Evolutionary conservation across 352 stramenopile species (phyloP), one percentile per base, ranked within the genome.

Genomic region (Phytophthora pisi): DNA sequence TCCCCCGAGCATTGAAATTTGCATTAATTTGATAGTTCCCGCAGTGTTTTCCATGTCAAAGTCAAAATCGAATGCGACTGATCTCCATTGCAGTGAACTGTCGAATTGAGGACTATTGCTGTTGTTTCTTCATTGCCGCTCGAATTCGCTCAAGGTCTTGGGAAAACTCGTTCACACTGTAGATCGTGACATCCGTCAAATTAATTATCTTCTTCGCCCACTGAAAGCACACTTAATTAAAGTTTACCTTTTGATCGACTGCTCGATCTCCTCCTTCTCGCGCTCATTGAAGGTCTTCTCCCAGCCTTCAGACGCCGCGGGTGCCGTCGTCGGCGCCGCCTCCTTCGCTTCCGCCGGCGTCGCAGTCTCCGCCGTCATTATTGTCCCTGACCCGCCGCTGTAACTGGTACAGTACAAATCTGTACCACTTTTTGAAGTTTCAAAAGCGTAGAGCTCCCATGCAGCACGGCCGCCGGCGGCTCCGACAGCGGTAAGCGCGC

Each of bases 341-440:
- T n/a, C 13, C 53, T 75, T 75, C 31, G 8, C 47, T 18, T 69
- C 57, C 16, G 68, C 52, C 9, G 2, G 24, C 40, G 26, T 6
- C 15, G 18, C 26, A 28, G 26, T 15, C n/a, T 69, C 45, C 45
- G 54, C 65, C 24, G 42, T 64, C 40, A 51, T 65, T 61, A 28
- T 56, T 53, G 16, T 24, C 23, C n/a, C 23, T 59, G n/a, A 2
- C 23, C 46, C 5, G 5, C 30, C 56, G 40, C 40, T 28, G 36
- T 36, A 57, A 51, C 26, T 30, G 42, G 42, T 56, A 60, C 49
- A 47, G 3, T 51, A 11, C 24, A 15, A 4, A 18, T 9, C 1
- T 52, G 58, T 62, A 67, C 49, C 59, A 63, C 8, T 52, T 57
- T 69, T 72, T 57, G 28, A 72, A 68, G 43, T 71, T 72, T 71